phyloP scores from a whole-genome alignment of 495 filamentous ascomycete genomes.

The Antarctomyces pellizariae region DNA sequence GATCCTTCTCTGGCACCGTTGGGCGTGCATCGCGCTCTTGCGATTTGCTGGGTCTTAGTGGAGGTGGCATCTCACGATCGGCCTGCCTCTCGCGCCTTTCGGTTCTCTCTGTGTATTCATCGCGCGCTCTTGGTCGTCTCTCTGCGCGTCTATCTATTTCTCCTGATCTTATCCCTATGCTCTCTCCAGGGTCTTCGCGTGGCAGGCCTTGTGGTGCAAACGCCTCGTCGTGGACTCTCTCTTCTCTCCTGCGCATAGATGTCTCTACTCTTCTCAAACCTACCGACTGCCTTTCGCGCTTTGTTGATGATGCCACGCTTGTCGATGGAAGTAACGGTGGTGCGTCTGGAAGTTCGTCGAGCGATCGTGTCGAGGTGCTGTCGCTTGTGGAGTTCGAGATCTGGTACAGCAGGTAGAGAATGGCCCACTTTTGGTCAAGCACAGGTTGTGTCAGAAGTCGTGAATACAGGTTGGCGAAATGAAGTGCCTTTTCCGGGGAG shows the following conservation, averaged over 20 bases:
- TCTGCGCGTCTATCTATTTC: conserved; percentile 9
- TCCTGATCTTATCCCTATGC: conserved; percentile 9
- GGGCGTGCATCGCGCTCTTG: no score
- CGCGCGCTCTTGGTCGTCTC: conserved; percentile 8
- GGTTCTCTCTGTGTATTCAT: conserved; percentile 9
- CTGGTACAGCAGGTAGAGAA: conserved; percentile 71
- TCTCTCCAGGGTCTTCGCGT: conserved; percentile 6
- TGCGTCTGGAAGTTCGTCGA: no score
- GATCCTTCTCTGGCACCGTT: no score
- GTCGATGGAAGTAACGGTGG: no score
- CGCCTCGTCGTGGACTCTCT: conserved; percentile 25
- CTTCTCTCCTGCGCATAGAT: no score
- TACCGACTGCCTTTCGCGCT: no score
- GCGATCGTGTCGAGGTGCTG: no score
- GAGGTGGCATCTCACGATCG: conserved; percentile 1
- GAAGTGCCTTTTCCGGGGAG: conserved; percentile 62
- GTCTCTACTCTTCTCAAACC: no score
- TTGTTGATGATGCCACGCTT: no score
- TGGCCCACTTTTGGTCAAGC: conserved; percentile 86
- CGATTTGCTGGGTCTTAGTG: no score
- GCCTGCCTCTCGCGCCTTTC: conserved; percentile 6
- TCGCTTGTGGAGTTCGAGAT: conserved; percentile 49
- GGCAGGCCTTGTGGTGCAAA: conserved; percentile 29
- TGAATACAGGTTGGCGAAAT: conserved; percentile 74
- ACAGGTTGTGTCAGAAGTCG: conserved; percentile 73